A percentile compares a stretch with the other conserved stretches of the same genome.
These are phyloP conservation scores for Eremothecium sinecaudum DNA, from an alignment of 1,139 yeast species.

Conservation along the genomic window DNA sequence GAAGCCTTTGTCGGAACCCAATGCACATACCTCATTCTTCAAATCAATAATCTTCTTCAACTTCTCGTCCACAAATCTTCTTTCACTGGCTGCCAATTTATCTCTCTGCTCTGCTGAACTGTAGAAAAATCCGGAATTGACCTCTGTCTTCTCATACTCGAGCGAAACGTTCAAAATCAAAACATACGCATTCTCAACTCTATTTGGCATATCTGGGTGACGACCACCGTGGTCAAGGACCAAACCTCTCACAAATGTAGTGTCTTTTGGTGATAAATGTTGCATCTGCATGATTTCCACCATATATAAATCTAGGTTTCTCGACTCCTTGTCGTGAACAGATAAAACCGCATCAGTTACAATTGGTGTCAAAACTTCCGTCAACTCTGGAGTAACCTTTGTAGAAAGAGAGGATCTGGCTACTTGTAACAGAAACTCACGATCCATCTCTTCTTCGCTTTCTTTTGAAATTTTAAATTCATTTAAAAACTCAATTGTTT, in stretches of 20 bases:
- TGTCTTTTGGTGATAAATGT: constrained; percentile 76
- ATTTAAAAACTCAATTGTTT: constrained; percentile 60
- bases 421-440: constrained; percentile 83
- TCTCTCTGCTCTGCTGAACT: constrained; percentile 95
- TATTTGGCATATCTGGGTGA: constrained; percentile 97
- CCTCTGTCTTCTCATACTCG: constrained; percentile 97
- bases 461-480: constrained; percentile 38
- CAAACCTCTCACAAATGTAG: constrained; percentile 76
- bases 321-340: constrained; percentile 46
- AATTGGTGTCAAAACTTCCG: constrained; percentile 79
- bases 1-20: constrained; percentile 66
- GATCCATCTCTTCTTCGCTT: constrained; percentile 43
- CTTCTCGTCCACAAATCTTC: constrained; percentile 91
- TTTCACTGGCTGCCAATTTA: constrained; percentile 84
- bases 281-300: constrained; percentile 98
- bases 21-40: constrained; percentile 83
- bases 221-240: constrained; percentile 98
- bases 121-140: constrained; percentile 91
- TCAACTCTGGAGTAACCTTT: constrained; percentile 66
- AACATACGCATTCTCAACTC: constrained; percentile 72
- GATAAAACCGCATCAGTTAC: constrained; percentile 93
- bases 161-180: constrained; percentile 86
- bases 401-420: constrained; percentile 86
- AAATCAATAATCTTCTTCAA: constrained; percentile 83
- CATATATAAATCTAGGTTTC: constrained; percentile 82